Evolutionary conservation across 106 monocot species (phyloP).

Genomic region (Triglochin maritima): DNA sequence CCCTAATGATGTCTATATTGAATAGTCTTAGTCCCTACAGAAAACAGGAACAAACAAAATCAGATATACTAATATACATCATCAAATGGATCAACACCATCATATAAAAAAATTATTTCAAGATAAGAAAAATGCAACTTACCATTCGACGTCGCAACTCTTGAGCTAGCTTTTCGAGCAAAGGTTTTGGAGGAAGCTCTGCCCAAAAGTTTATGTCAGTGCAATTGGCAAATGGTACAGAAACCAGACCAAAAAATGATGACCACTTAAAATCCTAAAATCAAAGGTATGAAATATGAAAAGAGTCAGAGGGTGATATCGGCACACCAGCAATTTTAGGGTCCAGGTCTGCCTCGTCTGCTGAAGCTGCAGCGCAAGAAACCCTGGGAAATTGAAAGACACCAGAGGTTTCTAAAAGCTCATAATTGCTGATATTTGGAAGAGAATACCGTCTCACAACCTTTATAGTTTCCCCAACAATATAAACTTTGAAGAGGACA

Average conservation of each 20-base stretch:
- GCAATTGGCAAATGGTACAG: background rate
- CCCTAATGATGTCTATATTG: constrained; percentile 89
- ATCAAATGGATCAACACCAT: too few species aligned
- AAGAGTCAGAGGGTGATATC: background rate
- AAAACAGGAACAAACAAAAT: background rate
- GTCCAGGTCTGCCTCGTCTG: constrained; percentile 72
- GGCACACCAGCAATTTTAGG: constrained; percentile 62
- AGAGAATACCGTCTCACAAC: constrained; percentile 79
- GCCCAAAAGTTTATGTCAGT: background rate
- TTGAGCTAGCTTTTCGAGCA: constrained; percentile 70
- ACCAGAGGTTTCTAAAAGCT: constrained; percentile 49
- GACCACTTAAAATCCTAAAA: background rate
- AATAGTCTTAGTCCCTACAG: constrained; percentile 65
- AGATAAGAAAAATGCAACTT: background rate
- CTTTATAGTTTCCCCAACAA: constrained; percentile 69
- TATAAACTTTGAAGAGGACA: constrained; percentile 82
- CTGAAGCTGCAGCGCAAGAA: constrained; percentile 84
- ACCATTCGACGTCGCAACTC: constrained; percentile 75
- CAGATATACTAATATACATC: background rate
- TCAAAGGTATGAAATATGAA: background rate
- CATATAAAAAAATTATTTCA: too few species aligned
- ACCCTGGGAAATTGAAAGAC: constrained; percentile 78
- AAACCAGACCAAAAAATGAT: background rate
- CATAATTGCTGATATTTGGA: constrained; percentile 48
- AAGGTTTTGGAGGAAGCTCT: constrained; percentile 76